phyloP scores from a whole-genome alignment of 441 rosid species.

The Viola pubescens region DNA sequence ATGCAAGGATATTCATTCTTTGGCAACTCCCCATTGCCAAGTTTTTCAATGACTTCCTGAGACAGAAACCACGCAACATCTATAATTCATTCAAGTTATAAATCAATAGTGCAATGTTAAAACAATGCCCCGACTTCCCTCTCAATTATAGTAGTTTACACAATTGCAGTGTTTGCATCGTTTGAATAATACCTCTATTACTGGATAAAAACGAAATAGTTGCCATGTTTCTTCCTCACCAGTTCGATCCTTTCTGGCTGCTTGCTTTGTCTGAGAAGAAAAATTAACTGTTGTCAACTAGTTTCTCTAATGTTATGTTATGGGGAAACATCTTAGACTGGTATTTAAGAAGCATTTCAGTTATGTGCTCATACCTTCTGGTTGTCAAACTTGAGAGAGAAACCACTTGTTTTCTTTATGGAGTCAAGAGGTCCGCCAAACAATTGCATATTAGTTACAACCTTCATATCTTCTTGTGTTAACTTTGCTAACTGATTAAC shows the following conservation, averaged over 20 bases:
- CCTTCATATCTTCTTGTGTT: slow-evolving; percentile 66
- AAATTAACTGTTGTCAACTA: slow-evolving; percentile 14
- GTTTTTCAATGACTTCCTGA: slow-evolving; percentile 77
- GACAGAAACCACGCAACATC: slow-evolving; percentile 12
- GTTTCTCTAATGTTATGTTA: neutral
- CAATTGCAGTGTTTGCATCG: neutral
- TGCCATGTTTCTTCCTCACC: slow-evolving; percentile 84
- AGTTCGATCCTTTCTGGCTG: slow-evolving; percentile 68
- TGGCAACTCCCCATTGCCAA: slow-evolving; percentile 61
- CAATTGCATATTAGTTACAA: slow-evolving; percentile 72
- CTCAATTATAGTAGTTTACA: neutral
- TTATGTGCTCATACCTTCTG: slow-evolving; percentile 50
- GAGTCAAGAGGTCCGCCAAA: slow-evolving; percentile 59
- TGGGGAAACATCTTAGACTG: neutral
- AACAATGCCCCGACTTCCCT: neutral
- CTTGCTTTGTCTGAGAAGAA: slow-evolving; percentile 61
- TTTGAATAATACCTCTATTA: slow-evolving; percentile 60
- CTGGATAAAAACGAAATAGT: slow-evolving; percentile 83
- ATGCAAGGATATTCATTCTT: slow-evolving; percentile 66
- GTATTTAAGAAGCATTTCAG: slow-evolving; percentile 8
- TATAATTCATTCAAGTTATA: slow-evolving; percentile 9
- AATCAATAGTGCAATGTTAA: neutral
- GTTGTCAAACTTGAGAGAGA: slow-evolving; percentile 78
- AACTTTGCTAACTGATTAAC: slow-evolving; percentile 67
- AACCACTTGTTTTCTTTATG: slow-evolving; percentile 50